phyloP scores from a whole-genome alignment of 169 alveolate genomes.

The Cryptosporidium muris region DNA sequence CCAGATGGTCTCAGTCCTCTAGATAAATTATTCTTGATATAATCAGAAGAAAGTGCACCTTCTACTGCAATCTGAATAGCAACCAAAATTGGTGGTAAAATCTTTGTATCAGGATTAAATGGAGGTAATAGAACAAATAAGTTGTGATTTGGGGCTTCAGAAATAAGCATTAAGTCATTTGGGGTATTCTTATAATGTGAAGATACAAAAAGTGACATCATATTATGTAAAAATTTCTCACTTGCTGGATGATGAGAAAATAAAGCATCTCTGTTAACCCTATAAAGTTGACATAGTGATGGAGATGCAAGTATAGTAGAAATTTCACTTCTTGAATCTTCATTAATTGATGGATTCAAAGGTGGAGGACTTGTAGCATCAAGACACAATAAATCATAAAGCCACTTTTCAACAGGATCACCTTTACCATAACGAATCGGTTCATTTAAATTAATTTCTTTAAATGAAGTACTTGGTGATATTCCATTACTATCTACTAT shows the following conservation, averaged over 20 bases:
- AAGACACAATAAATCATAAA: slow-evolving; percentile 92
- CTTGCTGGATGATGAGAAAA: slow-evolving; percentile 96
- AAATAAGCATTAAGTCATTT: slow-evolving; percentile 95
- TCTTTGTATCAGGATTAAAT: slow-evolving; percentile 72
- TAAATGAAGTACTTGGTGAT: slow-evolving; percentile 71
- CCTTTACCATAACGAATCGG: slow-evolving; percentile 98
- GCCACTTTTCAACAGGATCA: slow-evolving; percentile 98
- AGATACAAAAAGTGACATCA: slow-evolving; percentile 95
- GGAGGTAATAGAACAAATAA: slow-evolving; percentile 92
- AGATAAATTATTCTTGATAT: slow-evolving; percentile 78
- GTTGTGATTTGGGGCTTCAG: slow-evolving; percentile 99
- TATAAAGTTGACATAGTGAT: slow-evolving; percentile 90
- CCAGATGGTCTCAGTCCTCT: slow-evolving; percentile 92
- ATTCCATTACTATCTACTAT: slow-evolving; percentile 10
- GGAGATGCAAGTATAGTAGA: slow-evolving; percentile 90
- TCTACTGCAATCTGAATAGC: slow-evolving; percentile 89
- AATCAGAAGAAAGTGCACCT: slow-evolving; percentile 88
- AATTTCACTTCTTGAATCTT: slow-evolving; percentile 2
- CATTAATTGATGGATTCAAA: slow-evolving; percentile 41
- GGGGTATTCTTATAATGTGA: slow-evolving; percentile 99
- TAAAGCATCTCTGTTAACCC: slow-evolving; percentile 97
- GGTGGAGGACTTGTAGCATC: slow-evolving; percentile 92
- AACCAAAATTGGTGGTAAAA: slow-evolving; percentile 77
- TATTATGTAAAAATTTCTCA: slow-evolving; percentile 93
- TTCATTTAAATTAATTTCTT: slow-evolving; percentile 87